These are phyloP conservation scores for Ramaria sp. DNA, from an alignment of 768 basidiomycete species.

Conservation along the genomic window DNA sequence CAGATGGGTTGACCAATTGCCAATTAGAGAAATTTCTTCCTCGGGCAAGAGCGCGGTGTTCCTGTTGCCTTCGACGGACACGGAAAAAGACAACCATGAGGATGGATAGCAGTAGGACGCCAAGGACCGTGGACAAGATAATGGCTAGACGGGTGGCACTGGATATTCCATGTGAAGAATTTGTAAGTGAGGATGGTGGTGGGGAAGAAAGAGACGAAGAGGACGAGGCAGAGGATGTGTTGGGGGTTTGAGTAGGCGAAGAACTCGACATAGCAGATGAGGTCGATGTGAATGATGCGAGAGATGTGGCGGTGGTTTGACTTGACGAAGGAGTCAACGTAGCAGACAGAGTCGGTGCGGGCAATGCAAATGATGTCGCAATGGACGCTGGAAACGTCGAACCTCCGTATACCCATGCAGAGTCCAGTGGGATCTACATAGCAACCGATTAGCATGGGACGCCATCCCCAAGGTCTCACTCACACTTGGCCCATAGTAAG, in stretches of 20 bases:
- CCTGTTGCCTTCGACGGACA: not conserved
- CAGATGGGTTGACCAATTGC: not conserved
- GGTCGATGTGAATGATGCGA: constrained; percentile 17
- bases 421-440: constrained; percentile 60
- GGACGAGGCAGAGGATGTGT: constrained; percentile 12
- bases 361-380: constrained; percentile 5
- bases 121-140: constrained; percentile 50
- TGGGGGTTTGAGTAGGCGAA: constrained; percentile 9
- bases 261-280: constrained; percentile 19
- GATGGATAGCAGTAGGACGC: constrained; percentile 41
- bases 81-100: constrained; percentile 17
- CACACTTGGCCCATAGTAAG: constrained; percentile 77
- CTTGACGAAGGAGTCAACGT: constrained; percentile 8
- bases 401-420: constrained; percentile 64
- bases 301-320: constrained; percentile 14
- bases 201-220: constrained; percentile 12
- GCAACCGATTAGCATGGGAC: not conserved
- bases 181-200: constrained; percentile 7
- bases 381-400: constrained; percentile 50
- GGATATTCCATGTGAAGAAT: constrained; percentile 15
- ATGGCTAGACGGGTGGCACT: constrained; percentile 37
- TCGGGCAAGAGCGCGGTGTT: not conserved
- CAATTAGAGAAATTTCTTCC: not conserved
- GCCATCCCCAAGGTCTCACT: constrained; percentile 24
- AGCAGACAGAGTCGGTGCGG: constrained; percentile 15